Evolutionary conservation across 345 rosid genomes (phyloP), one percentile per base, ranked within the genome.

Genomic region (Lepidium aucheri): DNA sequence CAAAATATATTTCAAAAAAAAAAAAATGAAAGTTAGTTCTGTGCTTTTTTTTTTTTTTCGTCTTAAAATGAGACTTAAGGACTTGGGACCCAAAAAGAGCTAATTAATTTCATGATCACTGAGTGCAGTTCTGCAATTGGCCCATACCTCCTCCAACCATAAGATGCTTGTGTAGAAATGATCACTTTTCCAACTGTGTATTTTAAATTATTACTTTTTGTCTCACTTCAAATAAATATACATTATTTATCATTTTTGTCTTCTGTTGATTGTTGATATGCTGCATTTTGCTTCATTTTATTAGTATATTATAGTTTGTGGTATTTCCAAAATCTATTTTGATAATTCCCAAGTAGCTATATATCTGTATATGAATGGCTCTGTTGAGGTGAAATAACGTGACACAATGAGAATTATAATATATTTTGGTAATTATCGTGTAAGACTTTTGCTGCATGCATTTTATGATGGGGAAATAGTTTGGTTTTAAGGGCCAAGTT

Each of bases 61-160:
- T 59, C 44, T 71, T 53, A 15, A 34, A 42, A 10, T 53, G 24
- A 62, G 47, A 36, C 15, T 62, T 70, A 56, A 54, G 50, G 20
- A 62, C n/a, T 26, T 62, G 76, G 76, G 70, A 64, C 76, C 70
- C 70, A 56, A 24, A 41, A 49, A 47, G 34, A 49, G 39, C 60
- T 64, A 64, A 28, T 28, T 28, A 5, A 28, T 28, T 58, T 44
- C 32, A 15, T 58, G 46, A 46, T 56, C 7, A 40, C 34, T 58
- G 35, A 66, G 77, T 73, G 67, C 42, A 58, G 14, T 65, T 65
- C 30, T 65, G 34, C 53, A 30, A n/a, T 59, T 72, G 30, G 52
- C 70, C 30, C 41, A 34, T 50, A 65, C 34, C 32, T 32, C 30
- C 60, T 58, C 65, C 28, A 35, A 58, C 38, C 42, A 49, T 36